These are phyloP conservation scores for Dryadomyces quercivorus DNA, from an alignment of 2,329 filamentous ascomycete species.

Conservation along the genomic window DNA sequence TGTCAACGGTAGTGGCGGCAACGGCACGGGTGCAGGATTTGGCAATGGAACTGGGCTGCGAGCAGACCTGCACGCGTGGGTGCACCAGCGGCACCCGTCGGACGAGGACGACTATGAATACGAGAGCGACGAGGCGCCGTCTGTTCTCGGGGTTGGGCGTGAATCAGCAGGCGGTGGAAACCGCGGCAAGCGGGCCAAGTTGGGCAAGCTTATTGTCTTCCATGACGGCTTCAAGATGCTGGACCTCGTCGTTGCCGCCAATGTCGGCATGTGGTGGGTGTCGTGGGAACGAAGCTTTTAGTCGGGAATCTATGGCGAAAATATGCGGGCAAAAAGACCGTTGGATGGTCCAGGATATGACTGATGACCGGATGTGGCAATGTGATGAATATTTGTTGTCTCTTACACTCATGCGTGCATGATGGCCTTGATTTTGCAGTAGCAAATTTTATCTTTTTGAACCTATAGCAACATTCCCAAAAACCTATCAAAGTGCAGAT, in stretches of 20 bases:
- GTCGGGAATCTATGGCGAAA: background rate
- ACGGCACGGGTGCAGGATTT: too few relatives aligned
- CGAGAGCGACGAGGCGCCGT: slow-evolving; percentile 24
- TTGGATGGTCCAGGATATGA: too few relatives aligned
- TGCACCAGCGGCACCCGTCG: slow-evolving; percentile 7
- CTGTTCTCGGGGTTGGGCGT: slow-evolving; percentile 53
- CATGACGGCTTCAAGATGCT: slow-evolving; percentile 92
- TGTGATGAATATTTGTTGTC: background rate
- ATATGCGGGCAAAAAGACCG: background rate
- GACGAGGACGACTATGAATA: slow-evolving; percentile 20
- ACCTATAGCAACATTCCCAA: too few relatives aligned
- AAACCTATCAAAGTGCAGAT: too few relatives aligned
- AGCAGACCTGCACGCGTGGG: slow-evolving; percentile 18
- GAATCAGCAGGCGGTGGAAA: slow-evolving; percentile 81
- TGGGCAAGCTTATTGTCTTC: slow-evolving; percentile 84
- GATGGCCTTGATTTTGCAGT: too few relatives aligned
- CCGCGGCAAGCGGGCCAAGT: slow-evolving; percentile 74
- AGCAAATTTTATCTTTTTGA: too few relatives aligned
- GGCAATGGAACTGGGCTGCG: too few relatives aligned
- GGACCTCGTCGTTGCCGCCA: slow-evolving; percentile 81
- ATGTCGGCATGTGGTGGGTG: slow-evolving; percentile 89
- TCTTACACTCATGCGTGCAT: too few relatives aligned
- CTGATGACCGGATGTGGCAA: background rate
- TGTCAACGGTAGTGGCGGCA: too few relatives aligned
- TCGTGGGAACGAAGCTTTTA: slow-evolving; percentile 54